These are phyloP conservation scores for Capsicum chinense DNA, from an alignment of 257 asterid genomes.

Conservation along the genomic window DNA sequence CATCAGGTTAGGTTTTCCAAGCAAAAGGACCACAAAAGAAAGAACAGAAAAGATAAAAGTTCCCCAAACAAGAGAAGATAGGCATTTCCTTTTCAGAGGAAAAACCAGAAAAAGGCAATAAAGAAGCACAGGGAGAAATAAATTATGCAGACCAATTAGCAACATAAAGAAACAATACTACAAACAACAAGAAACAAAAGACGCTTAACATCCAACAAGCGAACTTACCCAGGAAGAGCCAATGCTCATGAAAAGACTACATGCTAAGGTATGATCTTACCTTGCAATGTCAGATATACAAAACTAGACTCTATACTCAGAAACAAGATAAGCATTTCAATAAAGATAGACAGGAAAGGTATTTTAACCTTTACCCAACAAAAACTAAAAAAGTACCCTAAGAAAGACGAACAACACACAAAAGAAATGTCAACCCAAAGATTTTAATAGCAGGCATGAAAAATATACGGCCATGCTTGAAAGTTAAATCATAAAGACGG, in stretches of 20 bases:
- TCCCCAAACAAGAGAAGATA: not conserved
- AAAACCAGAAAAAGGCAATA: not conserved
- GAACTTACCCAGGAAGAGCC: not conserved
- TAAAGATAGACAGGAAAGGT: not conserved
- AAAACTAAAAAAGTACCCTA: not conserved
- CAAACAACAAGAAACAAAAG: not conserved
- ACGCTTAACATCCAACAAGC: not conserved
- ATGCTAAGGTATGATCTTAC: not conserved
- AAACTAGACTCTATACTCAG: not conserved
- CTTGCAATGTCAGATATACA: not conserved
- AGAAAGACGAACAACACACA: not conserved
- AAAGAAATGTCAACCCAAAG: not conserved
- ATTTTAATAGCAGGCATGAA: not conserved
- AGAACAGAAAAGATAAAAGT: not conserved
- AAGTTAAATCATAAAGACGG: not conserved
- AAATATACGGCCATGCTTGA: not conserved
- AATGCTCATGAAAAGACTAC: not conserved
- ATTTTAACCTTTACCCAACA: not conserved
- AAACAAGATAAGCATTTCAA: not conserved
- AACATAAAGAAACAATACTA: not conserved
- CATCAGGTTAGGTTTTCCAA: not conserved
- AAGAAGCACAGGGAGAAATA: not conserved
- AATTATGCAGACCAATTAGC: not conserved
- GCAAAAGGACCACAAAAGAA: conserved; percentile 14
- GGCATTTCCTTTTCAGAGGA: not conserved